These are phyloP conservation scores for Chaetothyriales sp. DNA, from an alignment of 2,329 filamentous ascomycete genomes.

Conservation along the genomic window DNA sequence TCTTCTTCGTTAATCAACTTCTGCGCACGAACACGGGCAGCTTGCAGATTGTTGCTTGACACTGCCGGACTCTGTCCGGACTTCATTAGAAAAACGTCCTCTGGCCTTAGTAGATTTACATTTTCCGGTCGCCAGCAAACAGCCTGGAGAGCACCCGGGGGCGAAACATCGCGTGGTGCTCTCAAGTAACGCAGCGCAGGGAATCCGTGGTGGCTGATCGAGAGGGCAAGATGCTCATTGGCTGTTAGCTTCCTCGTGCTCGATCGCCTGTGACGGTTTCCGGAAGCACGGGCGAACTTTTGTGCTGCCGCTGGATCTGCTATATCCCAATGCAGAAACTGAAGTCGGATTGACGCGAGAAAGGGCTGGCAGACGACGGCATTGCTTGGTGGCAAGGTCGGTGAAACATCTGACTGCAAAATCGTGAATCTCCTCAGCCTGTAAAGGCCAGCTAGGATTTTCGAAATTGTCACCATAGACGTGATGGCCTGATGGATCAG, in stretches of 20 bases:
- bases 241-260: conserved; percentile 1
- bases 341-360: conserved; percentile 36
- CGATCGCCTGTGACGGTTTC: neutral
- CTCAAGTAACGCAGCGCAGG: conserved; percentile 28
- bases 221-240: conserved; percentile 14
- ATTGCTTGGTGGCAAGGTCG: conserved; percentile 28
- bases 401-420: conserved; percentile 36
- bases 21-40: neutral
- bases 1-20: neutral
- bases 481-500: conserved; percentile 42
- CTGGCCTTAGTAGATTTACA: conserved; percentile 26
- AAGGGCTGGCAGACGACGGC: conserved; percentile 30
- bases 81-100: conserved; percentile 19
- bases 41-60: neutral
- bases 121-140: conserved; percentile 29
- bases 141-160: conserved; percentile 30
- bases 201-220: conserved; percentile 30
- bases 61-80: neutral
- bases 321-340: conserved; percentile 45
- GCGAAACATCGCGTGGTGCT: conserved; percentile 32
- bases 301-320: neutral
- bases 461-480: conserved; percentile 38
- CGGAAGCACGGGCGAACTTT: neutral
- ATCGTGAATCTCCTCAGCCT: conserved; percentile 38
- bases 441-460: conserved; percentile 35